Evolutionary conservation across 1,284 basidiomycete genomes (phyloP), one percentile per base, ranked within the genome.

Genomic region (Puccinia triticina): DNA sequence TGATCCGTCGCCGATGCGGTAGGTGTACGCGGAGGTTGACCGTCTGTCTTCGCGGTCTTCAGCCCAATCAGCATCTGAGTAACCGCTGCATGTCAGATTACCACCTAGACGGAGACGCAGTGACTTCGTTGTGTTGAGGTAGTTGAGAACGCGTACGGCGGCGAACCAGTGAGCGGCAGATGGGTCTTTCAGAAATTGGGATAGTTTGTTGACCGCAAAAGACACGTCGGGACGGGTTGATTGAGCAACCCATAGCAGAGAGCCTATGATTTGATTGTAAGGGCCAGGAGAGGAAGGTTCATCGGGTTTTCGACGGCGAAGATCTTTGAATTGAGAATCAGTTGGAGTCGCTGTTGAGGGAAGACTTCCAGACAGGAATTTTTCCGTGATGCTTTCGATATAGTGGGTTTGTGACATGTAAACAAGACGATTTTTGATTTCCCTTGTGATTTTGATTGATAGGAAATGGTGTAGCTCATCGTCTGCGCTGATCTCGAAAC

Each of bases 31-130:
- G 29, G 34, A 43, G 12, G 40, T 43, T 43, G 40, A 43, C 4
- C 40, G 12, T 7, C 40, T 4, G 12, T 43, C 40, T 26, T 61
- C 34, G 5, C 43, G 0, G 59, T 64, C 32, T 46, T 64, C 75
- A 11, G 75, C 75, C 57, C 75, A 77, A 46, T 77, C 75, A 1
- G 75, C 14, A n/a, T 77, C 75, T 26, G 29, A 61, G 43, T 37
- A 61, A 2, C 48, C 75, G 4, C 11, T 29, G 5, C 12, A n/a
- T 7, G 46, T n/a, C 16, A 34, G 14, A 10, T 4, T 18, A 3
- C 75, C 75, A 37, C 57, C 57, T 23, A 64, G 32, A 18, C 40
- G 26, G 23, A 61, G 61, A 1, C n/a, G 10, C 10, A 21, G 5
- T 2, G 4, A 23, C 21, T 61, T 77, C 1, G 53, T 59, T 12